Percentiles rank a stretch among this genome's conserved stretches.
These are phyloP conservation scores for Mycena indigotica DNA, from an alignment of 768 basidiomycete species.

Conservation along the genomic window DNA sequence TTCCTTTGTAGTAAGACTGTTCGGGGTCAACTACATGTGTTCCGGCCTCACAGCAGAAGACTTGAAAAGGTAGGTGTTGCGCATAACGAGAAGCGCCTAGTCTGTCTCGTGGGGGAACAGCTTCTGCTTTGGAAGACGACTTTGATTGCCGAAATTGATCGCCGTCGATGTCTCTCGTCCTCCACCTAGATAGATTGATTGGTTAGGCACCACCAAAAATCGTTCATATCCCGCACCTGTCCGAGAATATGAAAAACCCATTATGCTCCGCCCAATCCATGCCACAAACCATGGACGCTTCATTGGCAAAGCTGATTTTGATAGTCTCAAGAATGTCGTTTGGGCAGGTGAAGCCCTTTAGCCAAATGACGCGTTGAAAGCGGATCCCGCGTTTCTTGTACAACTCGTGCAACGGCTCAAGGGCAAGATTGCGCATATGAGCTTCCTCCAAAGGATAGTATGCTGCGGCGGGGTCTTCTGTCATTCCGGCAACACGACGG, in stretches of 20 bases:
- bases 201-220: slow-evolving; percentile 1
- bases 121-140: slow-evolving; percentile 86
- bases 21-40: slow-evolving; percentile 95
- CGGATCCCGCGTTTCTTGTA: slow-evolving; percentile 72
- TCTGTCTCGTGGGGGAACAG: slow-evolving; percentile 89
- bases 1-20: slow-evolving; percentile 92
- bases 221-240: slow-evolving; percentile 63
- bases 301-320: slow-evolving; percentile 84
- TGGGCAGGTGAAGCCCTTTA: slow-evolving; percentile 98
- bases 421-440: slow-evolving; percentile 86
- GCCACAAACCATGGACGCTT: slow-evolving; percentile 98
- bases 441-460: slow-evolving; percentile 98
- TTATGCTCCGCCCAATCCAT: slow-evolving; percentile 99
- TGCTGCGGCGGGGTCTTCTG: slow-evolving; percentile 78
- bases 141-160: slow-evolving; percentile 98
- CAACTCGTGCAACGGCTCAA: slow-evolving; percentile 89
- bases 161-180: slow-evolving; percentile 96
- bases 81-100: slow-evolving; percentile 81
- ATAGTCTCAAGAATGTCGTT: slow-evolving; percentile 97
- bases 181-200: slow-evolving; percentile 65
- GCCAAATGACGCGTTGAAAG: slow-evolving; percentile 93
- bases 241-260: slow-evolving; percentile 97
- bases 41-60: slow-evolving; percentile 98
- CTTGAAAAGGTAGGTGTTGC: slow-evolving; percentile 95
- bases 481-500: slow-evolving; percentile 90